Evolutionary conservation across 1,284 basidiomycete genomes (phyloP), one percentile per base, ranked within the genome.

Genomic region (Moesziomyces antarcticus): DNA sequence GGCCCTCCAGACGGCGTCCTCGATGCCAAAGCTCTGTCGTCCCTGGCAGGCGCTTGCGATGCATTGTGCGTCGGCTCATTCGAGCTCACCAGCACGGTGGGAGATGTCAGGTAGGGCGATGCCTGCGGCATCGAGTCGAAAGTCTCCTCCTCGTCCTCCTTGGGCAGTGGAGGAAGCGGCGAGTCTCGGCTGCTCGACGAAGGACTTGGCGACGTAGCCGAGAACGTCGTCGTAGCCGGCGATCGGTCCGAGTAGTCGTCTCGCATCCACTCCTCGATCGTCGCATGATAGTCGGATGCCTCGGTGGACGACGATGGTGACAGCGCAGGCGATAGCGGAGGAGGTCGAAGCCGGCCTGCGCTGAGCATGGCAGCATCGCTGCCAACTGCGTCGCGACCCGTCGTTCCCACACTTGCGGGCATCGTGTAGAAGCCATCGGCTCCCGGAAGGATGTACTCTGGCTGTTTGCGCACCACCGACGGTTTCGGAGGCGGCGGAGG

Each of bases 361-460:
- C 42, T 43, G 21, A 47, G 22, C n/a, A 20, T 21, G 8, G 22
- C 27, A 20, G 30, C 43, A 18, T 30, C 35, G 37, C 40, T 44
- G 14, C 22, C 49, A 7, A 27, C 46, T 5, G 22, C 21, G 16
- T 33, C 37, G 1, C 66, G 43, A 1, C 16, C 24, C 14, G 52
- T 30, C 44, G 56, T 11, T 33, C 33, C 62, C 11, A 14, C 44
- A 20, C 3, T 49, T 4, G 57, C 40, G 9, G 69, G 73, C 50
- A 65, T 56, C 0, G 65, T 62, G 60, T 74, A 78, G 53, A 78
- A 78, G 16, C 76, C 76, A 49, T 78, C 72, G 14, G 70, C 66
- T 14, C 67, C 71, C 0, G 76, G 76, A 3, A 71, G 45, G 16
- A 78, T 78, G 70, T 68, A 77, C 8, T 77, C 75, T 9, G 75